These are phyloP conservation scores for Ophiostoma sp. DNA, from an alignment of 2,329 filamentous ascomycete species.

Conservation along the genomic window DNA sequence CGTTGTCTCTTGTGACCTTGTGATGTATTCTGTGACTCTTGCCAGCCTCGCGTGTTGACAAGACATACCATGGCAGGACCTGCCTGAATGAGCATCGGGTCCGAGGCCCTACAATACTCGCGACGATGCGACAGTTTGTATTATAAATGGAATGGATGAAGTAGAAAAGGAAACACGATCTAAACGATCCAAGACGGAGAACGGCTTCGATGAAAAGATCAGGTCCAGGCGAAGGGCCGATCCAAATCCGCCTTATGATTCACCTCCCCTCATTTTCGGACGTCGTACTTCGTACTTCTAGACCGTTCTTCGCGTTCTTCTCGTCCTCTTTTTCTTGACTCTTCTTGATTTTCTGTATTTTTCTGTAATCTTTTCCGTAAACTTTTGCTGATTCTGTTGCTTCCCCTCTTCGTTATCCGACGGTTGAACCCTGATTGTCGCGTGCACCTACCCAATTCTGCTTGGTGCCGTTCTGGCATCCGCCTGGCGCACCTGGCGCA, in stretches of 20 bases:
- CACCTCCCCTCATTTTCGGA: background rate
- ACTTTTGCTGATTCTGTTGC: background rate
- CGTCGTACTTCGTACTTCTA: background rate
- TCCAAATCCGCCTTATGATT: background rate
- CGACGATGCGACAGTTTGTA: background rate
- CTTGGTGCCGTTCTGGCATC: background rate
- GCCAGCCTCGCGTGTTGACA: background rate
- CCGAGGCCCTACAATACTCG: background rate
- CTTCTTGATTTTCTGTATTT: background rate
- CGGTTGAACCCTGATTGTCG: constrained; percentile 14
- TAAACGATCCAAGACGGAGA: background rate
- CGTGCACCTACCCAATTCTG: constrained; percentile 23
- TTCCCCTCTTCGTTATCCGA: background rate
- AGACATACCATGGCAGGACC: background rate
- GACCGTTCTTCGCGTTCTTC: background rate
- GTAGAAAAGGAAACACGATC: background rate
- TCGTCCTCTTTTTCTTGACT: background rate
- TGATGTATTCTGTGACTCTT: background rate
- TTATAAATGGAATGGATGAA: background rate
- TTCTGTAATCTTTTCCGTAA: background rate
- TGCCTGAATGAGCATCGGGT: background rate
- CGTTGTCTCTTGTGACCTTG: background rate
- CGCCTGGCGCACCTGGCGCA: background rate
- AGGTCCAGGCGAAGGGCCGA: background rate
- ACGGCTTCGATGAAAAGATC: background rate